phyloP scores from a whole-genome alignment of 108 stramenopile species.

The Phaeodactylum tricornutum region DNA sequence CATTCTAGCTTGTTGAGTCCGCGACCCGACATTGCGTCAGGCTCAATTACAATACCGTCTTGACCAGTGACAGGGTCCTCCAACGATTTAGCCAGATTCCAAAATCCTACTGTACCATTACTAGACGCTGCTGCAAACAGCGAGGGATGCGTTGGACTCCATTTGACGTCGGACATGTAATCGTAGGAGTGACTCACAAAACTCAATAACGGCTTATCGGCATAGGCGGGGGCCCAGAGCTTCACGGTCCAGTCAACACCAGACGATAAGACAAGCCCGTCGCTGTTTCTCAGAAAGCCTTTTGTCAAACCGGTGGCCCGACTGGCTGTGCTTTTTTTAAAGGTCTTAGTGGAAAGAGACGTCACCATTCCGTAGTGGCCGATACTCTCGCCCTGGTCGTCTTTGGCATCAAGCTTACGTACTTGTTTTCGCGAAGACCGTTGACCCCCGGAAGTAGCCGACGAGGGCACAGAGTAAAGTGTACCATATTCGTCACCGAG shows the following conservation, averaged over 20 bases:
- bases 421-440: conserved; percentile 43
- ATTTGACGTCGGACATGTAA: conserved; percentile 87
- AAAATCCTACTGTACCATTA: conserved; percentile 74
- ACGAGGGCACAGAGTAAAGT: conserved; percentile 47
- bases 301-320: conserved; percentile 34
- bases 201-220: conserved; percentile 57
- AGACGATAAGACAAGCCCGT: conserved; percentile 63
- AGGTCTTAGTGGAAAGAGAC: conserved; percentile 37
- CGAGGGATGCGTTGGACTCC: conserved; percentile 75
- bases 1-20: conserved; percentile 75
- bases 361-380: conserved; percentile 81
- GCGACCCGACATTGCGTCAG: conserved; percentile 22
- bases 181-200: conserved; percentile 79
- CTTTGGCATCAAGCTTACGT: conserved; percentile 30
- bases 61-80: conserved; percentile 75
- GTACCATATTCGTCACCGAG: conserved; percentile 71
- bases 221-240: conserved; percentile 78
- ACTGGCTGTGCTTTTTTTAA: conserved; percentile 23
- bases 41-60: conserved; percentile 64
- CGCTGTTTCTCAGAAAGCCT: conserved; percentile 63
- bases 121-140: conserved; percentile 79
- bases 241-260: conserved; percentile 89
- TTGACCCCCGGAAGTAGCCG: conserved; percentile 20
- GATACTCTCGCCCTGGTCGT: conserved; percentile 10
- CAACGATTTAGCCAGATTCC: conserved; percentile 71